Evolutionary conservation across 345 rosid species (phyloP).

Genomic region (Brassica carinata): DNA sequence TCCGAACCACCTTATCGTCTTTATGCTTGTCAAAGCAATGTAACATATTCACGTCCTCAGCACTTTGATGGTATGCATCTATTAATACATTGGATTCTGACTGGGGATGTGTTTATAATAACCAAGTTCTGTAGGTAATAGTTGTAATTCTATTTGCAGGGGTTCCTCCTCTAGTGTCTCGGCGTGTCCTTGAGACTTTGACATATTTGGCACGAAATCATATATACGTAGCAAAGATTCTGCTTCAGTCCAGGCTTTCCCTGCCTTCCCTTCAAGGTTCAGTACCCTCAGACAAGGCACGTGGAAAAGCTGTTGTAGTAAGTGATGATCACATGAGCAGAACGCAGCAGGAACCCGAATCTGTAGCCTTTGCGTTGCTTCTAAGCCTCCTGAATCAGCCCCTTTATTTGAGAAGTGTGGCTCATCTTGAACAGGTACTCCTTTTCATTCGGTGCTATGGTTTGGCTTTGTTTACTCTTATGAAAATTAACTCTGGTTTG

Average conservation of each 20-base stretch:
- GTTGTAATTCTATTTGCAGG: slow-evolving; percentile 47
- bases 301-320: slow-evolving; percentile 71
- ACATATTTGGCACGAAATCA: slow-evolving; percentile 88
- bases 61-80: slow-evolving; percentile 69
- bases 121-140: not conserved
- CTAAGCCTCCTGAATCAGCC: slow-evolving; percentile 91
- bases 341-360: slow-evolving; percentile 49
- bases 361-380: slow-evolving; percentile 69
- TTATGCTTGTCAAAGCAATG: slow-evolving; percentile 90
- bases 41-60: slow-evolving; percentile 91
- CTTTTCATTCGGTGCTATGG: slow-evolving; percentile 20
- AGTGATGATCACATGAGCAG: slow-evolving; percentile 49
- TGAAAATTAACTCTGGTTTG: slow-evolving; percentile 4
- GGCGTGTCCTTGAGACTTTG: slow-evolving; percentile 86
- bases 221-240: slow-evolving; percentile 73
- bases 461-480: slow-evolving; percentile 1
- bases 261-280: slow-evolving; percentile 47
- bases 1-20: slow-evolving; percentile 76
- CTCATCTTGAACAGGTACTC: slow-evolving; percentile 94
- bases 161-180: slow-evolving; percentile 88
- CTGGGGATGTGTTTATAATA: not conserved
- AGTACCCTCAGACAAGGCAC: slow-evolving; percentile 48
- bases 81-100: not conserved
- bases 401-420: slow-evolving; percentile 86
- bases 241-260: slow-evolving; percentile 69